phyloP scores from a whole-genome alignment of 2,329 filamentous ascomycete genomes.

The Graphiopsis chlorocephala region DNA sequence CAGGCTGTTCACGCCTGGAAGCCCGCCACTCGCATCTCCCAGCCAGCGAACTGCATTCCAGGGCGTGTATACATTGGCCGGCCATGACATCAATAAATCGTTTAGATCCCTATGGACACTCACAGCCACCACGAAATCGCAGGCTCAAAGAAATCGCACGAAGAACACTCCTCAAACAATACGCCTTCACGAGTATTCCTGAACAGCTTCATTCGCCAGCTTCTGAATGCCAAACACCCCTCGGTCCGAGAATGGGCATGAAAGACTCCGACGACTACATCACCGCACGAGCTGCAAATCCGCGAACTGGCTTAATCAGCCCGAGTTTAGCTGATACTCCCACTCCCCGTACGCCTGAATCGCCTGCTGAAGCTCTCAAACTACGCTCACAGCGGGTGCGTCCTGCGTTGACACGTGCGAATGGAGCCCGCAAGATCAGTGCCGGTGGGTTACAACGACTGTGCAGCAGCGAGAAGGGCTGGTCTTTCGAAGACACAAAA shows the following conservation, averaged over 20 bases:
- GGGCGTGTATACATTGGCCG: not conserved
- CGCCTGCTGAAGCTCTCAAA: conserved; percentile 31
- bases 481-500: conserved; percentile 20
- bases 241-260: conserved; percentile 29
- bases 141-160: conserved; percentile 20
- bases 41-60: conserved; percentile 15
- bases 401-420: conserved; percentile 24
- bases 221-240: not conserved
- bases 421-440: conserved; percentile 29
- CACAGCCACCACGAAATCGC: not conserved
- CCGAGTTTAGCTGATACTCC: conserved; percentile 27
- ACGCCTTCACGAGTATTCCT: not conserved
- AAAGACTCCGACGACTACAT: conserved; percentile 38
- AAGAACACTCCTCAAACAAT: conserved; percentile 20
- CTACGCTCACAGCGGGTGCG: conserved; percentile 10
- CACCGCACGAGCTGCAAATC: conserved; percentile 35
- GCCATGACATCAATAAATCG: not conserved
- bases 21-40: not conserved
- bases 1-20: not conserved
- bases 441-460: conserved; percentile 16
- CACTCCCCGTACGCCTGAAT: conserved; percentile 27
- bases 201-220: not conserved
- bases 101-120: not conserved
- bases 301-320: conserved; percentile 34
- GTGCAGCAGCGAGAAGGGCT: conserved; percentile 22